Evolutionary conservation across 164 flowering plant species (phyloP).

Genomic region (Kingdonia uniflora): DNA sequence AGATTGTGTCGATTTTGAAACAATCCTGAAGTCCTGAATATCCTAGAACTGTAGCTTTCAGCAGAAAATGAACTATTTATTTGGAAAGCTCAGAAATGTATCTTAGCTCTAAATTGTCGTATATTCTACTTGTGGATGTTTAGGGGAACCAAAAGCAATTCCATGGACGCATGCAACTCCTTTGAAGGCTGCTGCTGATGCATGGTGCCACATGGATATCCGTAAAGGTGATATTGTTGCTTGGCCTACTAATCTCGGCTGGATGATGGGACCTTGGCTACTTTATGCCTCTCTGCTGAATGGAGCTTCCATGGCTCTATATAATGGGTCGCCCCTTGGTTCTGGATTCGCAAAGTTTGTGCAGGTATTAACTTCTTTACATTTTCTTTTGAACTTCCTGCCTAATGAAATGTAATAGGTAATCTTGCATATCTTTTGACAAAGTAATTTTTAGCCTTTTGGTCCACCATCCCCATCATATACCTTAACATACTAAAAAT

Average conservation of each 20-base stretch:
- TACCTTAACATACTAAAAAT: too few species aligned
- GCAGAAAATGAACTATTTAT: too few species aligned
- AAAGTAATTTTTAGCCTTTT: too few species aligned
- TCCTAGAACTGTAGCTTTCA: too few species aligned
- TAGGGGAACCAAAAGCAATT: slow-evolving; percentile 95
- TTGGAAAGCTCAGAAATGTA: too few species aligned
- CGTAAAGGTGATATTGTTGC: slow-evolving; percentile 71
- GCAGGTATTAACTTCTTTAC: slow-evolving; percentile 40
- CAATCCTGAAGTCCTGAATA: too few species aligned
- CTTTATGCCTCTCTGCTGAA: slow-evolving; percentile 85
- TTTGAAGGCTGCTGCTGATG: slow-evolving; percentile 94
- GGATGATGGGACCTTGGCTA: slow-evolving; percentile 99
- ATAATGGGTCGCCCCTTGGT: slow-evolving; percentile 90
- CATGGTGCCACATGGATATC: slow-evolving; percentile 95
- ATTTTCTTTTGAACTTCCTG: too few species aligned
- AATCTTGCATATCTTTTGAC: too few species aligned
- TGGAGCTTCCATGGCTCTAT: slow-evolving; percentile 87
- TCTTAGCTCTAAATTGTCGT: too few species aligned
- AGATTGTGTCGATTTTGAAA: too few species aligned
- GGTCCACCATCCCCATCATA: too few species aligned
- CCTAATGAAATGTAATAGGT: too few species aligned
- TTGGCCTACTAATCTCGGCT: slow-evolving; percentile 99
- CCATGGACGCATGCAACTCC: slow-evolving; percentile 89
- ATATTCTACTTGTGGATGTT: neutral
- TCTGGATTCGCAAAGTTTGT: slow-evolving; percentile 89